Percentiles rank a stretch among this genome's conserved stretches.
These are phyloP conservation scores for Gossypium schwendimanii DNA, from an alignment of 441 rosid species.

Conservation along the genomic window DNA sequence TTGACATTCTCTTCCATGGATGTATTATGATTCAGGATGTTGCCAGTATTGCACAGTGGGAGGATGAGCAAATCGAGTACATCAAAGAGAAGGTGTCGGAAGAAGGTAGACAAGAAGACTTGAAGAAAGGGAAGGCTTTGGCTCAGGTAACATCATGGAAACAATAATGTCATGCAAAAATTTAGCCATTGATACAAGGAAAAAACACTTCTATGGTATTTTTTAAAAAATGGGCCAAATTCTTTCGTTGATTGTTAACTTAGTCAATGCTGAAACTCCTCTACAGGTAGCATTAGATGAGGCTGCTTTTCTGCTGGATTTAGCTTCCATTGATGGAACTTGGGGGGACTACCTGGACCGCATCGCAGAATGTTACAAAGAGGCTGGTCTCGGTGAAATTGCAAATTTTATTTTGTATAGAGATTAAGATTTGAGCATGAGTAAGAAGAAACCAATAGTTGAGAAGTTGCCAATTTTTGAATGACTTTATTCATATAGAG, in stretches of 20 bases:
- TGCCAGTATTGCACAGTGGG: slow-evolving; percentile 75
- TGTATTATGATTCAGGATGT: slow-evolving; percentile 42
- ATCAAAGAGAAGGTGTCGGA: slow-evolving; percentile 65
- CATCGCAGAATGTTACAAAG: slow-evolving; percentile 57
- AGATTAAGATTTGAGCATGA: slow-evolving; percentile 30
- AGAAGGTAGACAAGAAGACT: slow-evolving; percentile 66
- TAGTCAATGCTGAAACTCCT: neutral
- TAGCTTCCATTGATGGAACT: slow-evolving; percentile 71
- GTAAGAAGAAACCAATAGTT: neutral
- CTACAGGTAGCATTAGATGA: slow-evolving; percentile 64
- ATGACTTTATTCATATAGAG: neutral
- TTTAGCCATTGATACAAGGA: neutral
- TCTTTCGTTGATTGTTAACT: neutral
- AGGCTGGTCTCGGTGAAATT: slow-evolving; percentile 55
- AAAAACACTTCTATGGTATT: neutral
- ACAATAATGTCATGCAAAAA: neutral
- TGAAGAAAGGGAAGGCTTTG: slow-evolving; percentile 74
- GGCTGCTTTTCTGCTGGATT: slow-evolving; percentile 78
- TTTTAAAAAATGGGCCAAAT: neutral
- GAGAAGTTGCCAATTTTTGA: slow-evolving; percentile 6
- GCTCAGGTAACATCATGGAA: slow-evolving; percentile 41
- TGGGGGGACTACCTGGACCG: slow-evolving; percentile 48
- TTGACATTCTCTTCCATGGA: neutral
- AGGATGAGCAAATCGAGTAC: slow-evolving; percentile 80
- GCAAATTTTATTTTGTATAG: slow-evolving; percentile 46